Evolutionary conservation across 2,329 filamentous ascomycete species (phyloP).

Genomic region (Monosporascus sp.): DNA sequence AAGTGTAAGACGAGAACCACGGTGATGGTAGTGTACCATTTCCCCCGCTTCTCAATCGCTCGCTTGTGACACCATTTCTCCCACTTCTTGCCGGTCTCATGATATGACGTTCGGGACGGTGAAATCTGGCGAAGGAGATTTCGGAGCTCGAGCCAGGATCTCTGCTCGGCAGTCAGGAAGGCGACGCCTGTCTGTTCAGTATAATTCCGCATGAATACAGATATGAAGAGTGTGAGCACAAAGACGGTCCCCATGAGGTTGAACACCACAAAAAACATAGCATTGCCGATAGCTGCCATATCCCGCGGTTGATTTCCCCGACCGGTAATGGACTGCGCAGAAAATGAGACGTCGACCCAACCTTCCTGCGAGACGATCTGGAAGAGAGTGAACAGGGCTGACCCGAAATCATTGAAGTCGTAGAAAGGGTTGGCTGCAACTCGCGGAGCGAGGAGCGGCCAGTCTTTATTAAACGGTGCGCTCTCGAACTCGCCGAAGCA

Average conservation of each 20-base stretch:
- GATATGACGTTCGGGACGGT: constrained; percentile 85
- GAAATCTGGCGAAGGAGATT: constrained; percentile 91
- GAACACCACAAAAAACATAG: constrained; percentile 91
- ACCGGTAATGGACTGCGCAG: constrained; percentile 75
- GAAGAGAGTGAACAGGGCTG: constrained; percentile 91
- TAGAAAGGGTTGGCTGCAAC: constrained; percentile 77
- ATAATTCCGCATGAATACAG: constrained; percentile 99
- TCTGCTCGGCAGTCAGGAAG: constrained; percentile 89
- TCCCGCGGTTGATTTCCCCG: constrained; percentile 65
- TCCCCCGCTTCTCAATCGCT: constrained; percentile 88
- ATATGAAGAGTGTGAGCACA: constrained; percentile 93
- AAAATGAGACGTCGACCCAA: constrained; percentile 90
- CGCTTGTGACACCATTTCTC: constrained; percentile 93
- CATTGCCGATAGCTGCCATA: constrained; percentile 73
- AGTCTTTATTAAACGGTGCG: constrained; percentile 66
- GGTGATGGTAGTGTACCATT: constrained; percentile 84
- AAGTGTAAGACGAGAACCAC: constrained; percentile 75
- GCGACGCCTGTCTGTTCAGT: constrained; percentile 97
- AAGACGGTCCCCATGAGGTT: constrained; percentile 96
- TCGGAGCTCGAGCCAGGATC: constrained; percentile 91
- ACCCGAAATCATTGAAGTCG: constrained; percentile 92
- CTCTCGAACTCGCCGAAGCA: constrained; percentile 82
- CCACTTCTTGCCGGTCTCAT: constrained; percentile 70
- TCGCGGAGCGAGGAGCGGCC: constrained; percentile 79
- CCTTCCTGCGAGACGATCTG: constrained; percentile 98